Base-by-base conservation (phyloP, 306 rosid genomes). In the Datisca glomerata region DNA sequence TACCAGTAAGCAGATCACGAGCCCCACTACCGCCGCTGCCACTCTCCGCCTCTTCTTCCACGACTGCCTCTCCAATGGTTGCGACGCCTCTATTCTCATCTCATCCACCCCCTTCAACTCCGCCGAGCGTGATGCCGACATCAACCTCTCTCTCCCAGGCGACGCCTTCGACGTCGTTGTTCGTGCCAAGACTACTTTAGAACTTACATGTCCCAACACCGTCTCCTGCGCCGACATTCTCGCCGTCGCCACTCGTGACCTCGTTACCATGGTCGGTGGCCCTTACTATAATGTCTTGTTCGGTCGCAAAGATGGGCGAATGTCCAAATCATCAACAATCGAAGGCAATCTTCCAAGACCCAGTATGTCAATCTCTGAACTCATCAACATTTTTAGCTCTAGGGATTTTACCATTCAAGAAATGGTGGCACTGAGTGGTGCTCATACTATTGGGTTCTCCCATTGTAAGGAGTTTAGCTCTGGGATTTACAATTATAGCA, bases 61-160 rank as follows among this genome's bases (percentile, higher is more conserved):
- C 18, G 47, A 43, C 47, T 43, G 47, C 47, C 47, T 43, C 18
- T 29, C 29, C 29, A 43, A 43, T 29, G 47, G 47, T 29, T 43
- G 47, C 47, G 47, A 43, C 18, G 47, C 19, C 29, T 43, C 47
- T 12, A 16, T 43, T 17, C 47, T 43, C 47, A 43, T 43, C 32
- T 43, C 47, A 16, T 43, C 47, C 28, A 21, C 47, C 28, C 2
- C 47, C 29, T 43, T 43, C 47, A 43, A 43, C 32, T 2, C 8
- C 4, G 47, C 47, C 47, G 47, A 43, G 32, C 47, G 47, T 3
- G 47, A 43, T 17, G 47, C 47, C 47, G 47, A 43, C 47, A 43
- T 43, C 32, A 43, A 43, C 47, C 47, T 43, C 29, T 43, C 47
- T 7, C 47, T 43, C 47, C 47, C 47, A 6, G 47, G 47, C 19